These are phyloP conservation scores for Apiospora rasikravindrae DNA, from an alignment of 2,329 filamentous ascomycete species.

Conservation along the genomic window DNA sequence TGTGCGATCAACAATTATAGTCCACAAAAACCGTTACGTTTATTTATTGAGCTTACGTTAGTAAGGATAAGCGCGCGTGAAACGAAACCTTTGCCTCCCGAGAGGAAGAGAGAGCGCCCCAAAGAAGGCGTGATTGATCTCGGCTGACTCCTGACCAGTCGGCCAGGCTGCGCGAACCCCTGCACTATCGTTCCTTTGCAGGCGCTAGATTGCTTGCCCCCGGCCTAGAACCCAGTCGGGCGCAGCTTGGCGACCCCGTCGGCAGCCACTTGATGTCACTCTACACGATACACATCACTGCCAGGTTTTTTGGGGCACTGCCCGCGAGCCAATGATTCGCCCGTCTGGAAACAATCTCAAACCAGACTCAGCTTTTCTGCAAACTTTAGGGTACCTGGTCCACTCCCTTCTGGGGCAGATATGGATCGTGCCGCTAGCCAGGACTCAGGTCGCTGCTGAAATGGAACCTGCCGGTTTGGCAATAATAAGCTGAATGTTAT, in stretches of 20 bases:
- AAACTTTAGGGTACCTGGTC: not conserved
- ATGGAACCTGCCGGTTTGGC: not conserved
- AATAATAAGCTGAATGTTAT: not conserved
- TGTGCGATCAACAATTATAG: not conserved
- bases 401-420: not conserved
- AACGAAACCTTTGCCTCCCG: not conserved
- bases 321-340: not conserved
- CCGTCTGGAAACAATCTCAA: constrained; percentile 2
- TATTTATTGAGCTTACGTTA: not conserved
- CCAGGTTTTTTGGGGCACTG: not conserved
- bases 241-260: not conserved
- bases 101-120: too few relatives aligned
- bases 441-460: not conserved
- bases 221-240: not conserved
- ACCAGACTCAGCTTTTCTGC: not conserved
- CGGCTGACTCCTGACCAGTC: not conserved
- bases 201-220: constrained; percentile 12
- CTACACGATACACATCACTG: not conserved
- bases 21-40: not conserved
- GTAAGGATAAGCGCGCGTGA: not conserved
- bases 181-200: not conserved
- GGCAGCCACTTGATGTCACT: constrained; percentile 15
- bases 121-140: not conserved
- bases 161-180: not conserved
- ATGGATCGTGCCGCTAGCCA: constrained; percentile 8